Evolutionary conservation across 2,329 filamentous ascomycete species (phyloP), one percentile per base, ranked within the genome.

Genomic region (Penicillium sp.): DNA sequence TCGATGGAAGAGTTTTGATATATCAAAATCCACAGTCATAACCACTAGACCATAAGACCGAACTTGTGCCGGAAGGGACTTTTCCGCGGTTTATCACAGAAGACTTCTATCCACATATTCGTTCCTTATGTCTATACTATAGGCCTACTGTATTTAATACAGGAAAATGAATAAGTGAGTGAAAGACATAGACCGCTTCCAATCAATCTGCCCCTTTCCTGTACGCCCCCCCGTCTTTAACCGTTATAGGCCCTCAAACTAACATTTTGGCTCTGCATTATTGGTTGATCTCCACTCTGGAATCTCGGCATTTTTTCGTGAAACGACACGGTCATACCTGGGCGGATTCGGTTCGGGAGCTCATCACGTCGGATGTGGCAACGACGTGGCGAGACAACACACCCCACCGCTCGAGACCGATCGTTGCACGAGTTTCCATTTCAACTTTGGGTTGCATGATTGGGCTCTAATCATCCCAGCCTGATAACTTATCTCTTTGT

Each of bases 381-480:
- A 52, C 40, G 52, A 55, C 53, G 53, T 55, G 53, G 53, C 53
- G 44, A 50, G 37, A 42, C 52, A 23, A 42, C 52, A 42, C 52
- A 44, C 34, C 29, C 51, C 42, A 55, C 53, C 53, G 53, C 53
- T 55, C 32, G 32, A 23, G 16, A n/a, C 29, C 16, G 15, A 50
- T 50, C 37, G 38, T 25, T 50, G 37, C 35, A 50, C 29, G 8
- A 29, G 29, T n/a, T 41, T 35, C 40, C 16, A 50, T 25, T 23
- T n/a, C 13, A 41, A 50, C 37, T 6, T 21, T 15, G 46, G 9
- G 29, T 51, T 51, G 47, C 47, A 55, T 51, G 52, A 55, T 40
- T 51, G 27, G 23, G 18, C 12, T 50, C n/a, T 31, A 35, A 46
- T 55, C 52, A 51, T 34, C 40, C 52, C 39, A 16, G 46, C 16